Evolutionary conservation across 371 early-diverging fungal genomes (phyloP), one percentile per base, ranked within the genome.

Genomic region (Pancytospora epiphaga): DNA sequence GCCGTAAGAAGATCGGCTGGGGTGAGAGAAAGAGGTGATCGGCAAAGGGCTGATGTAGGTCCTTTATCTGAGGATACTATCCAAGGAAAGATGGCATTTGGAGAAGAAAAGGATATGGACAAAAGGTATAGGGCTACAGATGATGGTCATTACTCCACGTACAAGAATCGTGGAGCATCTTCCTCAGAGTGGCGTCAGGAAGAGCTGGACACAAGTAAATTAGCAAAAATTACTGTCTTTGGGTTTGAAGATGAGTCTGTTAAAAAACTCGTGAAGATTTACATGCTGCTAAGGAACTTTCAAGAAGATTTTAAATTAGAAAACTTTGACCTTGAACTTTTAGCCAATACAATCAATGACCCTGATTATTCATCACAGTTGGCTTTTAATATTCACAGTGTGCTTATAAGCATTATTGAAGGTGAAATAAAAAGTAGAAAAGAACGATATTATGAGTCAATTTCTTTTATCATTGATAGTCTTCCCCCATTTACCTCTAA

Each of bases 211-310:
- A 19, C 22, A 12, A 60, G 22, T 6, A 40, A n/a, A n/a, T 49
- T 37, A n/a, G 30, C 6, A 25, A 19, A n/a, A 6, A 49, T 60
- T 9, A 22, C 9, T 12, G 39, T 60, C 22, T 6, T 6, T 30
- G 15, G 60, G 9, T 60, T 60, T 49, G 43, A 60, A 30, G 60
- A 30, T 6, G 43, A 60, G 6, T 12, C 9, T 19, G 15, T 60
- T 12, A 15, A 9, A 19, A 39, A 19, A 22, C 60, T 60, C 18
- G 36, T 60, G 6, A 60, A 6, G 32, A 60, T 60, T 49, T 60
- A 60, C 39, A 9, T 6, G 9, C 29, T 39, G 6, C 36, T 60
- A 9, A 40, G 19, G 6, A 40, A n/a, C 6, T 60, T 60, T 25
- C 12, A 49, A 6, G 9, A 9, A 15, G 6, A 18, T 49, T 9